These are phyloP conservation scores for Elsinoe australis DNA, from an alignment of 2,329 filamentous ascomycete genomes.

Conservation along the genomic window DNA sequence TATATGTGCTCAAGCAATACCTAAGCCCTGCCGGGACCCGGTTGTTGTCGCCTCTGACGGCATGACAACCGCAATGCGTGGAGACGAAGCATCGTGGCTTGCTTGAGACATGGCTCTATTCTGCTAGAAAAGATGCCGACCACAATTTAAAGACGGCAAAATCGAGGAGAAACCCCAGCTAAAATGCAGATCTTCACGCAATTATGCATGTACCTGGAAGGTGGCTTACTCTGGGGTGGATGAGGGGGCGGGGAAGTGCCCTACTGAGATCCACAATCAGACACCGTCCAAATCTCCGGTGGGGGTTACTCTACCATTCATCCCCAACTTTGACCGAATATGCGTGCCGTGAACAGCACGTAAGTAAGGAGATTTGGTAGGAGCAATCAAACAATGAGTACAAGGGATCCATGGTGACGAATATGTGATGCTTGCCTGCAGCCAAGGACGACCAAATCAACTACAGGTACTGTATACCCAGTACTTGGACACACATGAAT, in stretches of 20 bases:
- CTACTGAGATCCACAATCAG: too few relatives aligned
- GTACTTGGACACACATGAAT: too few relatives aligned
- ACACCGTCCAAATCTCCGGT: neutral
- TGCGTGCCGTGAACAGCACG: too few relatives aligned
- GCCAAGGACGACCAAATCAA: too few relatives aligned
- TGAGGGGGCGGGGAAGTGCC: slow-evolving; percentile 7
- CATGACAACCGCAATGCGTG: neutral
- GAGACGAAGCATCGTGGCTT: neutral
- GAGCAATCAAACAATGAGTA: too few relatives aligned
- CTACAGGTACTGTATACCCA: too few relatives aligned
- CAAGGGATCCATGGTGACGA: too few relatives aligned
- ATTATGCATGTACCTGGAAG: slow-evolving; percentile 5
- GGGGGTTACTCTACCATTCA: too few relatives aligned
- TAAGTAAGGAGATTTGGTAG: too few relatives aligned
- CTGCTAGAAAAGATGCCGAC: neutral
- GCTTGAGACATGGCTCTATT: neutral
- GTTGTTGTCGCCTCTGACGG: slow-evolving; percentile 2
- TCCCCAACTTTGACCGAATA: too few relatives aligned
- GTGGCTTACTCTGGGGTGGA: neutral
- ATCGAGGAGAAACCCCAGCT: neutral
- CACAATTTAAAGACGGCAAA: neutral
- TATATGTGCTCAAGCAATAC: too few relatives aligned
- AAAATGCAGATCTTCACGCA: neutral
- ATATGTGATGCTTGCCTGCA: too few relatives aligned
- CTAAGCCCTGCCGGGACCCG: neutral